phyloP scores from a whole-genome alignment of 768 basidiomycete genomes.

The Austroboletus festivus region DNA sequence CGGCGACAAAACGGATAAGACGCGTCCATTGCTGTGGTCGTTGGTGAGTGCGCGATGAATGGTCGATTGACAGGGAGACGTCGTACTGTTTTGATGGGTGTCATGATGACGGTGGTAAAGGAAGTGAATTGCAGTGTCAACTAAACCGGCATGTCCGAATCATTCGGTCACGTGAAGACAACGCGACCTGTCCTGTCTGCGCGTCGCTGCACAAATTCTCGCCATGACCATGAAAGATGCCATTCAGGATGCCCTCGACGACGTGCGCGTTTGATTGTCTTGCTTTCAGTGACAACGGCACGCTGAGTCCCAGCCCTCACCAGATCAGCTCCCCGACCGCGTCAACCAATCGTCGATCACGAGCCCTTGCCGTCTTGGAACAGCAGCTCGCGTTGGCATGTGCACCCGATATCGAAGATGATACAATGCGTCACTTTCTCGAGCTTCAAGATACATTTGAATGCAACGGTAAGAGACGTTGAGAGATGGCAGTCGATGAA shows the following conservation, averaged over 20 bases:
- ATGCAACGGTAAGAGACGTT: conserved; percentile 62
- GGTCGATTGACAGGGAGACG: not conserved
- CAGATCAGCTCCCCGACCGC: conserved; percentile 66
- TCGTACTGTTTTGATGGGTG: conserved; percentile 56
- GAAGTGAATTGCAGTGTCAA: not conserved
- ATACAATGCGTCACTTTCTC: conserved; percentile 52
- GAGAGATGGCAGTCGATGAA: not conserved
- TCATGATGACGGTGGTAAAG: conserved; percentile 38
- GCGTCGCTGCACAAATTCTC: not conserved
- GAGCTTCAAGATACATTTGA: conserved; percentile 77
- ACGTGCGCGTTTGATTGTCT: conserved; percentile 42
- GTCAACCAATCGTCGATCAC: conserved; percentile 46
- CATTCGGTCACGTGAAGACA: conserved; percentile 31
- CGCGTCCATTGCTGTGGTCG: conserved; percentile 55
- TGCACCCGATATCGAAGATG: conserved; percentile 39
- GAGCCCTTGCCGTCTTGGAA: conserved; percentile 57
- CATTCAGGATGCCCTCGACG: conserved; percentile 64
- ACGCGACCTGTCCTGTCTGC: conserved; percentile 16
- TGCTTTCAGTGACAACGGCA: not conserved
- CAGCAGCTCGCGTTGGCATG: conserved; percentile 51
- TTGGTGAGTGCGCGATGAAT: not conserved
- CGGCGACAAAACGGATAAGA: conserved; percentile 77
- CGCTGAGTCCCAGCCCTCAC: conserved; percentile 11
- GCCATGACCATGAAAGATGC: conserved; percentile 39
- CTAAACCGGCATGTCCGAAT: conserved; percentile 11